A percentile compares a stretch with the other conserved stretches of the same genome.
These are phyloP conservation scores for Amphirosellinia nigrospora DNA, from an alignment of 495 filamentous ascomycete species.

Conservation along the genomic window DNA sequence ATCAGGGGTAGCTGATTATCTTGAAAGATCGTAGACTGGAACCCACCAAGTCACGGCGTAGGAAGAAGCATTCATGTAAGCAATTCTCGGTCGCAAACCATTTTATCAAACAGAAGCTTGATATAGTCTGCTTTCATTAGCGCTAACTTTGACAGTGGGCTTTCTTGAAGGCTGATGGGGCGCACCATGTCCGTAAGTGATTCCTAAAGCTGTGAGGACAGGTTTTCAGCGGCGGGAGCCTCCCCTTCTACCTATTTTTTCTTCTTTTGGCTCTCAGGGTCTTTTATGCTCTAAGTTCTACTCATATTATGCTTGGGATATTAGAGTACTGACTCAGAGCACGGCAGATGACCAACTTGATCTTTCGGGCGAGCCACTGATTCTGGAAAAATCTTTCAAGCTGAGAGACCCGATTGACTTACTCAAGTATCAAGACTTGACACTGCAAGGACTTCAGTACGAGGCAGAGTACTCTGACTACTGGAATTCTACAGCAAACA, in stretches of 20 bases:
- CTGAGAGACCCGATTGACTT: conserved; percentile 28
- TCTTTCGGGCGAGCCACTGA: conserved; percentile 55
- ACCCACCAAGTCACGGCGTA: neutral
- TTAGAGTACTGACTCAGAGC: neutral
- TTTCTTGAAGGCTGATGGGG: conserved; percentile 9
- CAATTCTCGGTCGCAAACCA: neutral
- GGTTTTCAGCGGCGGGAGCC: neutral
- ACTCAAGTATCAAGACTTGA: conserved; percentile 28
- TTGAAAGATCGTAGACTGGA: conserved; percentile 6
- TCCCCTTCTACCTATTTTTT: neutral
- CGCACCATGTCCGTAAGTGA: conserved; percentile 11
- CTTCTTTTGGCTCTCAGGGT: neutral
- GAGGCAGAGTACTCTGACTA: conserved; percentile 45
- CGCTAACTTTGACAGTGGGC: neutral
- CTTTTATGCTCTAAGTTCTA: neutral
- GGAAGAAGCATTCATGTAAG: conserved; percentile 5
- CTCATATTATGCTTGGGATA: neutral
- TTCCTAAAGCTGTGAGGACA: neutral
- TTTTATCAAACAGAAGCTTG: neutral
- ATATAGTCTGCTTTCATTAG: neutral
- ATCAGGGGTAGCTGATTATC: neutral
- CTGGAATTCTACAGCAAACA: conserved; percentile 43
- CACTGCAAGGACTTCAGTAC: conserved; percentile 34
- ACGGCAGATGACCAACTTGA: conserved; percentile 41
- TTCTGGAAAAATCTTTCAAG: conserved; percentile 30